Evolutionary conservation across 176 grass and related monocot genomes (phyloP).

Genomic region (Chloris gayana): DNA sequence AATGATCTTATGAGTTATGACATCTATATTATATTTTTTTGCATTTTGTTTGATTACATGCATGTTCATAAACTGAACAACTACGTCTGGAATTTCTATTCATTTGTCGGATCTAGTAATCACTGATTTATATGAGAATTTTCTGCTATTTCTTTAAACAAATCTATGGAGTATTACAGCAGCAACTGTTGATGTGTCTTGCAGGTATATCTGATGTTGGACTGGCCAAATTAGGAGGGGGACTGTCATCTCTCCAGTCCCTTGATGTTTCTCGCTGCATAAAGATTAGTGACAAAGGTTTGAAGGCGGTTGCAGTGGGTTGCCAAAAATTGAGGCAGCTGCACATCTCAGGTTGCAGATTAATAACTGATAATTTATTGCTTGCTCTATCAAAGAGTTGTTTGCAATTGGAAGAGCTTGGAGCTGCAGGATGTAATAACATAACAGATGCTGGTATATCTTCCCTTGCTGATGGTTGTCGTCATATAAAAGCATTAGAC

Average conservation of each 20-base stretch:
- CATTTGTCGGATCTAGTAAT: background rate
- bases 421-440: conserved; percentile 53
- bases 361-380: conserved; percentile 73
- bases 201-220: conserved; percentile 74
- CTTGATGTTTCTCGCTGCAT: conserved; percentile 82
- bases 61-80: background rate
- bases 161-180: background rate
- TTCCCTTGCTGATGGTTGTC: conserved; percentile 67
- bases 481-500: conserved; percentile 64
- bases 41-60: background rate
- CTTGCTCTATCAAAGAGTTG: conserved; percentile 66
- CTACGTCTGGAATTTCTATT: background rate
- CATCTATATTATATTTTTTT: background rate
- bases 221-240: conserved; percentile 57
- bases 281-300: conserved; percentile 83
- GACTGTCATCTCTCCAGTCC: conserved; percentile 59
- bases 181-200: conserved; percentile 18
- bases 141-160: conserved; percentile 16
- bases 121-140: background rate
- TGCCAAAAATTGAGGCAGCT: conserved; percentile 67
- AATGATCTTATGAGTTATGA: background rate
- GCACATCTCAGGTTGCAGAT: conserved; percentile 58
- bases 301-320: conserved; percentile 51
- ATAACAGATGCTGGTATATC: conserved; percentile 79
- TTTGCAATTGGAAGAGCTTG: conserved; percentile 69